Conservation (phyloP, 2,329 filamentous ascomycete species). For the Apiospora pterosperma region DNA sequence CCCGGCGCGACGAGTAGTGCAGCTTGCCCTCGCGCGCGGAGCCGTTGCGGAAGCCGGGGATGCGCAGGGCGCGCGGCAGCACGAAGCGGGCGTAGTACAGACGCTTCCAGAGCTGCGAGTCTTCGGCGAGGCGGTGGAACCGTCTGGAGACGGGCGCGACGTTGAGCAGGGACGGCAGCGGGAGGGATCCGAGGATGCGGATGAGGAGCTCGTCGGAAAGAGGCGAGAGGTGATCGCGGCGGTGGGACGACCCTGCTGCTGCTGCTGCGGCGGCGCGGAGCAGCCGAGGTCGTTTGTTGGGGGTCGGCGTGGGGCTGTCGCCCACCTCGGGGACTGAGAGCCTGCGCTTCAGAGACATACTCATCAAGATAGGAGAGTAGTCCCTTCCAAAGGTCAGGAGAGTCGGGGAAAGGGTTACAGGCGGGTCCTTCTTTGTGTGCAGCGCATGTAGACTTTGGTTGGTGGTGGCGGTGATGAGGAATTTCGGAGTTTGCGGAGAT, state of each 20-base stretch:
- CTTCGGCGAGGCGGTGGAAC: constrained; percentile 68
- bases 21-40: constrained; percentile 31
- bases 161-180: constrained; percentile 63
- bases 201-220: constrained; percentile 87
- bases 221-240: constrained; percentile 60
- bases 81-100: constrained; percentile 89
- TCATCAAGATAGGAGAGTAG: neutral
- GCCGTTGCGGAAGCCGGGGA: constrained; percentile 59
- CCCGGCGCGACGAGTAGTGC: constrained; percentile 41
- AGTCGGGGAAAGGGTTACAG: too few species aligned
- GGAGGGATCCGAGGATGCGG: constrained; percentile 76
- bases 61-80: constrained; percentile 71
- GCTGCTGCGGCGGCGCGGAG: constrained; percentile 6
- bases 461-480: neutral
- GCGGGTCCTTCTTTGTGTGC: too few species aligned
- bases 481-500: neutral
- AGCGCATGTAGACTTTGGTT: neutral
- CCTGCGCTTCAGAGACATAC: neutral
- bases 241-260: too few species aligned
- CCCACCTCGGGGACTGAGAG: neutral
- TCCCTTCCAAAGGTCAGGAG: too few species aligned
- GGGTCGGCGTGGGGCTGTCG: constrained; percentile 8
- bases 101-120: constrained; percentile 87
- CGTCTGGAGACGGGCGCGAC: constrained; percentile 68
- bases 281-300: constrained; percentile 48